Conservation (phyloP, 768 basidiomycete genomes). For the Xerocomus brunneocitrinus region DNA sequence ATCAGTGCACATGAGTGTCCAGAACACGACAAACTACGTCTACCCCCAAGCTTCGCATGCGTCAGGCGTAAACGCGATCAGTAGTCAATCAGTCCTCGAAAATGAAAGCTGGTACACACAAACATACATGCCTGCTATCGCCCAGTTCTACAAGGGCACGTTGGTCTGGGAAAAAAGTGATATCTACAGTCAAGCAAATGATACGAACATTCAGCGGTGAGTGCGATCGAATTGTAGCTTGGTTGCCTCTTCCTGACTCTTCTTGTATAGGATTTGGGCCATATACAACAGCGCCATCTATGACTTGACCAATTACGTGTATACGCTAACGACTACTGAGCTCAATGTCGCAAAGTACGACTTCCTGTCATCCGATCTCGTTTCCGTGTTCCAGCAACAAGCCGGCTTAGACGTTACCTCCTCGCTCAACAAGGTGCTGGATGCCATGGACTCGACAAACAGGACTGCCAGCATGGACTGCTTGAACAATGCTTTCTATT, state of each 20-base stretch:
- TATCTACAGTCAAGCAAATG: conserved; percentile 35
- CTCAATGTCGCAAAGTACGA: conserved; percentile 40
- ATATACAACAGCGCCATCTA: conserved; percentile 56
- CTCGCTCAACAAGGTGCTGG: conserved; percentile 43
- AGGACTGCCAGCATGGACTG: conserved; percentile 44
- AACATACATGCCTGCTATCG: conserved; percentile 51
- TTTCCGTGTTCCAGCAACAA: conserved; percentile 50
- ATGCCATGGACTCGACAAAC: conserved; percentile 35
- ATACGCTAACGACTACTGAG: conserved; percentile 46
- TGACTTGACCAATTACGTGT: conserved; percentile 65
- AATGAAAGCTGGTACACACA: conserved; percentile 52
- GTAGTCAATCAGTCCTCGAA: conserved; percentile 33
- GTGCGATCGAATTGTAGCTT: conserved; percentile 9
- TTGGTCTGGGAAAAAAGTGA: conserved; percentile 46
- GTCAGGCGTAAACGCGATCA: conserved; percentile 44
- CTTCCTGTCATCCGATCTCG: conserved; percentile 50
- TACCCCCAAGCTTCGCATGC: conserved; percentile 50
- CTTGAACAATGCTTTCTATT: conserved; percentile 56
- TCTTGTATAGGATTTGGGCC: conserved; percentile 45
- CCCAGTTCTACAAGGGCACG: conserved; percentile 55
- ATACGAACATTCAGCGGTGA: conserved; percentile 32
- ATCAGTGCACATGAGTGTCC: conserved; percentile 35
- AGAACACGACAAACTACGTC: conserved; percentile 44
- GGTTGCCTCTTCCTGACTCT: conserved; percentile 5
- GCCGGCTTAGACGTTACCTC: conserved; percentile 60